phyloP scores from a whole-genome alignment of 139 green algal genomes.

The Desmodesmus armatus region DNA sequence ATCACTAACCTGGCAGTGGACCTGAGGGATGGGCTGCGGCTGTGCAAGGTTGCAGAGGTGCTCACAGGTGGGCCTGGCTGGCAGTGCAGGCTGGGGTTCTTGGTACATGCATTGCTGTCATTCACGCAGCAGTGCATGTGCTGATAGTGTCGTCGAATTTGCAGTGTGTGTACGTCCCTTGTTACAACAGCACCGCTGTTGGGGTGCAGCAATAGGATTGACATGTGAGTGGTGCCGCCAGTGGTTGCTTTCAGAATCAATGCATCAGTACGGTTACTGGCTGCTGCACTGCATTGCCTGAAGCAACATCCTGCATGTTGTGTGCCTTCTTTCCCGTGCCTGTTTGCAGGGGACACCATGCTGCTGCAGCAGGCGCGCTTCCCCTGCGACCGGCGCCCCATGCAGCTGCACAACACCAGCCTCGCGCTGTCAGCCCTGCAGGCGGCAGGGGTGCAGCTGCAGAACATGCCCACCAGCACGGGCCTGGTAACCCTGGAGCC shows the following conservation, averaged over 20 bases:
- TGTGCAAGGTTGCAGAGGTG: constrained; percentile 76
- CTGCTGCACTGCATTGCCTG: too few relatives aligned
- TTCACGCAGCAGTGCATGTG: neutral
- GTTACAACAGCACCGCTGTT: neutral
- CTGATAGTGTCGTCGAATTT: neutral
- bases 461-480: constrained; percentile 4
- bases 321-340: neutral
- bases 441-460: constrained; percentile 7
- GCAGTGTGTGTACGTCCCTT: too few relatives aligned
- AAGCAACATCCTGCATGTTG: too few relatives aligned
- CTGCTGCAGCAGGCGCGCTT: constrained; percentile 50
- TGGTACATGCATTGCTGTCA: too few relatives aligned
- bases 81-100: too few relatives aligned
- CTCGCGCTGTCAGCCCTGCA: constrained; percentile 52
- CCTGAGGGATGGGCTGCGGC: constrained; percentile 77
- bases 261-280: too few relatives aligned
- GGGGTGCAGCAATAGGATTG: too few relatives aligned
- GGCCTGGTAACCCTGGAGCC: constrained; percentile 41
- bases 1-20: constrained; percentile 75
- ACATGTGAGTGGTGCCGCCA: too few relatives aligned
- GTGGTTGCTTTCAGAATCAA: too few relatives aligned
- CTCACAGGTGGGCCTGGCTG: constrained; percentile 63
- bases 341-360: neutral
- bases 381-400: constrained; percentile 54
- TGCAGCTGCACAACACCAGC: constrained; percentile 69